A percentile compares a stretch with the other conserved stretches of the same genome.
Evolutionary conservation across 1,139 yeast species (phyloP).

Genomic region (Zygosaccharomyces sapae): DNA sequence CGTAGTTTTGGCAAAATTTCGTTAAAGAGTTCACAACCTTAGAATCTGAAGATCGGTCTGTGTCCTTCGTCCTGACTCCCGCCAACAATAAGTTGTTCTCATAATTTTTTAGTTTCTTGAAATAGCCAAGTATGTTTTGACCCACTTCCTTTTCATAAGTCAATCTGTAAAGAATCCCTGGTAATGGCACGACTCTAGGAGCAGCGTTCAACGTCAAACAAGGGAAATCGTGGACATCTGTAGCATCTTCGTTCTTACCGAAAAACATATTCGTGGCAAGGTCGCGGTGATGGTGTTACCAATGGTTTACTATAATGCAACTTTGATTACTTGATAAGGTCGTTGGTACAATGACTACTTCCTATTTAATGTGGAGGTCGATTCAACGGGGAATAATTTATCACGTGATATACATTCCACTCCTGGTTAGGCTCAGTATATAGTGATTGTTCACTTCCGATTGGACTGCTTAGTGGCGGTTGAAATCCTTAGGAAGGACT

Average conservation of each 20-base stretch:
- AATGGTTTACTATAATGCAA: not conserved
- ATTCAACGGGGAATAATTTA: not conserved
- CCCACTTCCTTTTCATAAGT: slow-evolving; percentile 49
- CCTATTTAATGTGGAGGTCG: not conserved
- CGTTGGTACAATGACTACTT: slow-evolving; percentile 1
- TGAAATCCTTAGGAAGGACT: too few species aligned
- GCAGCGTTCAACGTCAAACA: slow-evolving; percentile 20
- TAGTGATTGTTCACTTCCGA: too few species aligned
- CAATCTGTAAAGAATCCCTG: slow-evolving; percentile 59
- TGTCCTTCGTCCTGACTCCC: slow-evolving; percentile 36
- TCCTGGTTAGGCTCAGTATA: not conserved
- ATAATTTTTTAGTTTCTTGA: slow-evolving; percentile 25
- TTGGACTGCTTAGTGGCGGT: too few species aligned
- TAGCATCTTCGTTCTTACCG: not conserved
- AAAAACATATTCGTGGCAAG: slow-evolving; percentile 3
- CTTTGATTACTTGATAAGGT: not conserved
- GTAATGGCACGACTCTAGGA: slow-evolving; percentile 46
- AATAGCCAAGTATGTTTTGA: slow-evolving; percentile 41
- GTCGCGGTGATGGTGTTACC: not conserved
- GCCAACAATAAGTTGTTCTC: slow-evolving; percentile 20
- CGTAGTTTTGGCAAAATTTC: slow-evolving; percentile 29
- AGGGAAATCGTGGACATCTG: slow-evolving; percentile 12
- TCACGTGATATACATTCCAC: not conserved
- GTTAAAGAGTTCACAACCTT: slow-evolving; percentile 32
- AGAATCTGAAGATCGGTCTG: slow-evolving; percentile 29